Conservation (phyloP, 345 rosid genomes). For the Acer yangbiense region DNA sequence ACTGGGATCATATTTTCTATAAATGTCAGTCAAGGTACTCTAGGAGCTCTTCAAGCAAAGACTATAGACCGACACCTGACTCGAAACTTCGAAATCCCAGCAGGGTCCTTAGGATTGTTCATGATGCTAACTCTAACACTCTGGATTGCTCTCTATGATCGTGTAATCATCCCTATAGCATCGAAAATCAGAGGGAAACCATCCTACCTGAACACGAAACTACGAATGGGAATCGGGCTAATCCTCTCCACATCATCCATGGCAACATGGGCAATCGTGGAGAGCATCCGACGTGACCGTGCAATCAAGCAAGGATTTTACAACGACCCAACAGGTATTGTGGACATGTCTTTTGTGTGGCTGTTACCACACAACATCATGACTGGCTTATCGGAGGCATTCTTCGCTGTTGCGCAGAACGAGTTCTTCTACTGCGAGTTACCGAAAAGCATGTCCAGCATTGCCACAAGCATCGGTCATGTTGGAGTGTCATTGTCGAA, state of each 20-base stretch:
- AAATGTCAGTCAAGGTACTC: slow-evolving; percentile 33
- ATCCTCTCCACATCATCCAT: slow-evolving; percentile 30
- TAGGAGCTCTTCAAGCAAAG: slow-evolving; percentile 43
- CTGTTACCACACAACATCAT: slow-evolving; percentile 20
- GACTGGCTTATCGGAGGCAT: slow-evolving; percentile 26
- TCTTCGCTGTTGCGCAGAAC: slow-evolving; percentile 21
- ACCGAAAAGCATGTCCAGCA: slow-evolving; percentile 31
- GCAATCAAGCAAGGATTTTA: slow-evolving; percentile 31
- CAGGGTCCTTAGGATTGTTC: slow-evolving; percentile 47
- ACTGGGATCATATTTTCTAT: slow-evolving; percentile 46
- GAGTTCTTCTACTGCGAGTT: slow-evolving; percentile 33
- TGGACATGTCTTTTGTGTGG: slow-evolving; percentile 53
- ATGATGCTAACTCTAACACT: slow-evolving; percentile 31
- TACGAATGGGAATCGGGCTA: slow-evolving; percentile 52
- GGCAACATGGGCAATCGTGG: slow-evolving; percentile 39
- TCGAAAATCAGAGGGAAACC: slow-evolving; percentile 40
- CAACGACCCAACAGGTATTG: slow-evolving; percentile 20
- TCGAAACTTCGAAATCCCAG: slow-evolving; percentile 47
- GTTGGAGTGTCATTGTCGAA: slow-evolving; percentile 10
- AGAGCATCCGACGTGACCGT: slow-evolving; percentile 36
- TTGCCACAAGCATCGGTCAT: slow-evolving; percentile 13
- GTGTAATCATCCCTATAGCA: slow-evolving; percentile 36
- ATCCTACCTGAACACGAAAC: slow-evolving; percentile 32
- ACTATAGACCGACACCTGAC: slow-evolving; percentile 56
- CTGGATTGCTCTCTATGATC: slow-evolving; percentile 52